phyloP scores from a whole-genome alignment of 129 eudicot genomes.

The Heracleum sosnowskyi region DNA sequence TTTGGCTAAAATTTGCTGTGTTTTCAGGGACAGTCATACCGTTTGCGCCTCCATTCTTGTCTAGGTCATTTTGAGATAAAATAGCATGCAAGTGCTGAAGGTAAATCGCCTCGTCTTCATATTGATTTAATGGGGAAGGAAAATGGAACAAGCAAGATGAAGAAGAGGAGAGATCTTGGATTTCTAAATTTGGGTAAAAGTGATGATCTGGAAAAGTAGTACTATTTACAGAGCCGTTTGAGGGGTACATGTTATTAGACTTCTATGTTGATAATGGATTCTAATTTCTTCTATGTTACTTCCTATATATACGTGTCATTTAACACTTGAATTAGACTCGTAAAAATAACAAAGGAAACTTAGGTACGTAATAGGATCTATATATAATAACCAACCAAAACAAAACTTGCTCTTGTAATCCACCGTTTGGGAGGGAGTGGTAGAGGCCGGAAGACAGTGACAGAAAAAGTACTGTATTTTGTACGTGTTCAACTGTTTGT shows the following conservation, averaged over 20 bases:
- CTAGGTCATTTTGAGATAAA: conserved; percentile 11
- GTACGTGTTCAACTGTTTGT: no score
- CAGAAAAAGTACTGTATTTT: no score
- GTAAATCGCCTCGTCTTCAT: conserved; percentile 29
- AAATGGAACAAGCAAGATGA: conserved; percentile 20
- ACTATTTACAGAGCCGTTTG: conserved; percentile 17
- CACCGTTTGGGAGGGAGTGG: no score
- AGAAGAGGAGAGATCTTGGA: conserved; percentile 10
- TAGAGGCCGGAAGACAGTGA: no score
- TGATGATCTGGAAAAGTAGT: conserved; percentile 20
- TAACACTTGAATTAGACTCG: no score
- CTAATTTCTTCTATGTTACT: no score
- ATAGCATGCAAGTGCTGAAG: conserved; percentile 22
- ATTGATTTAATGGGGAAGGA: conserved; percentile 23
- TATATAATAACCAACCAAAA: no score
- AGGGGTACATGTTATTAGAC: conserved; percentile 30
- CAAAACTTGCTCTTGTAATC: no score
- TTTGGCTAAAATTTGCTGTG: background rate
- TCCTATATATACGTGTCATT: no score
- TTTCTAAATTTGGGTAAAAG: conserved; percentile 3
- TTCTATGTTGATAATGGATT: background rate
- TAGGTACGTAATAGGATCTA: no score
- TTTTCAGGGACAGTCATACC: background rate
- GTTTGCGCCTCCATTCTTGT: background rate
- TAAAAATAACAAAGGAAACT: no score